Evolutionary conservation across 495 filamentous ascomycete genomes (phyloP).

Genomic region (Niebla homalea): DNA sequence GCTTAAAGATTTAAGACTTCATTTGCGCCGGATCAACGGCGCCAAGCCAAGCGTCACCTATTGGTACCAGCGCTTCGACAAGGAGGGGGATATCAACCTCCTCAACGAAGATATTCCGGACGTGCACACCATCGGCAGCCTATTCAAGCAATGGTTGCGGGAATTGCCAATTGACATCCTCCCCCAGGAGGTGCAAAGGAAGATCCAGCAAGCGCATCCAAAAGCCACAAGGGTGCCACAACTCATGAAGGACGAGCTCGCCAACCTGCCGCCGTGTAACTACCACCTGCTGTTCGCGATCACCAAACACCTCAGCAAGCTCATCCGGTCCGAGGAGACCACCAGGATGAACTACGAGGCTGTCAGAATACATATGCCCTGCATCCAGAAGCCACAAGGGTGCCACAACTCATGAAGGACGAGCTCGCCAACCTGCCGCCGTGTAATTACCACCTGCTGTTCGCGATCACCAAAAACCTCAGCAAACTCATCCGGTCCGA

Average conservation of each 20-base stretch:
- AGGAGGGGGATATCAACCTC: constrained; percentile 72
- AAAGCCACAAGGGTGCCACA: constrained; percentile 67
- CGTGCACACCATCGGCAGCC: constrained; percentile 64
- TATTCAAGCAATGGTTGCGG: constrained; percentile 90
- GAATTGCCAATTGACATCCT: constrained; percentile 85
- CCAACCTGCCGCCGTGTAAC: constrained; percentile 78
- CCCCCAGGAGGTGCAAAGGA: constrained; percentile 62
- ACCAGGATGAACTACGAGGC: constrained; percentile 91
- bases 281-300: constrained; percentile 94
- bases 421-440: constrained; percentile 82
- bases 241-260: constrained; percentile 75
- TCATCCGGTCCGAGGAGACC: constrained; percentile 70
- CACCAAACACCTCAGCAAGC: constrained; percentile 79
- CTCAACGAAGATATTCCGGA: constrained; percentile 63
- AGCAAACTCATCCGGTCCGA: constrained; percentile 73
- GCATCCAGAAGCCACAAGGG: constrained; percentile 58
- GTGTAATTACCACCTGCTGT: constrained; percentile 90
- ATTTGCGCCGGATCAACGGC: constrained; percentile 70
- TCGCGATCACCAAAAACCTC: constrained; percentile 87
- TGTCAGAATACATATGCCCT: too few relatives aligned
- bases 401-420: constrained; percentile 71
- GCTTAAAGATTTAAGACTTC: too few relatives aligned
- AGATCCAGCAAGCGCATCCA: constrained; percentile 58
- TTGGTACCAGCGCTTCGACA: constrained; percentile 78
- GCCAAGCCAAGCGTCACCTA: constrained; percentile 71